These are phyloP conservation scores for Madurella fahalii DNA, from an alignment of 2,329 filamentous ascomycete species.

Conservation along the genomic window DNA sequence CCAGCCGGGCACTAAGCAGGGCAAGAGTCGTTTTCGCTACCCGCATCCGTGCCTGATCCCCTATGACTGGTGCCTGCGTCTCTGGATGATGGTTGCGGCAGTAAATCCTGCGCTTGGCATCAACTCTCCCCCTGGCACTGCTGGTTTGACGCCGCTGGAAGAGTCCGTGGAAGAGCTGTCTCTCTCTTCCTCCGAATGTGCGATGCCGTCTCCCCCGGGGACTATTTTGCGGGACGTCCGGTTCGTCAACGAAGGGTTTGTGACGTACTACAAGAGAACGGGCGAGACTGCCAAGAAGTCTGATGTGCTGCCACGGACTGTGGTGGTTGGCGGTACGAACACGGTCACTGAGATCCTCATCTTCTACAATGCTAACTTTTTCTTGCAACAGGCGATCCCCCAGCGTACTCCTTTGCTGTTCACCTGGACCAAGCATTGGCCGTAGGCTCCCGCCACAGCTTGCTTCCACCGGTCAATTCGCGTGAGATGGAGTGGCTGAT, in stretches of 20 bases:
- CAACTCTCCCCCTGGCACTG: not conserved
- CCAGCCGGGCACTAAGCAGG: no score
- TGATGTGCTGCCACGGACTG: no score
- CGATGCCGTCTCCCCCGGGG: not conserved
- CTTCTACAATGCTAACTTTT: no score
- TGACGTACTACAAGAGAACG: not conserved
- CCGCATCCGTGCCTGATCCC: conserved; percentile 11
- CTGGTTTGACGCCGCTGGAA: not conserved
- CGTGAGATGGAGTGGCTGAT: conserved; percentile 8
- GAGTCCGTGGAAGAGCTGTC: not conserved
- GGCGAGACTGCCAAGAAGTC: not conserved
- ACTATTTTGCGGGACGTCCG: not conserved
- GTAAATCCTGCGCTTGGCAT: not conserved
- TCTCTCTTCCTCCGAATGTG: not conserved
- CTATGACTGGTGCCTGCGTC: conserved; percentile 13
- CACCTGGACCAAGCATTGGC: no score
- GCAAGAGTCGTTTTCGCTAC: conserved; percentile 3
- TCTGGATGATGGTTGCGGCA: conserved; percentile 3
- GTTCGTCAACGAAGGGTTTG: not conserved
- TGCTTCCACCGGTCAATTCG: no score
- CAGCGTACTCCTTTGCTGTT: no score
- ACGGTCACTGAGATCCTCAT: not conserved
- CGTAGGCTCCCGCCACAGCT: no score
- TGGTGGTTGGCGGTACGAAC: not conserved
- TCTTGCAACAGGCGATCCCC: no score